Evolutionary conservation across 1,139 yeast genomes (phyloP).

Genomic region (Hanseniaspora uvarum): DNA sequence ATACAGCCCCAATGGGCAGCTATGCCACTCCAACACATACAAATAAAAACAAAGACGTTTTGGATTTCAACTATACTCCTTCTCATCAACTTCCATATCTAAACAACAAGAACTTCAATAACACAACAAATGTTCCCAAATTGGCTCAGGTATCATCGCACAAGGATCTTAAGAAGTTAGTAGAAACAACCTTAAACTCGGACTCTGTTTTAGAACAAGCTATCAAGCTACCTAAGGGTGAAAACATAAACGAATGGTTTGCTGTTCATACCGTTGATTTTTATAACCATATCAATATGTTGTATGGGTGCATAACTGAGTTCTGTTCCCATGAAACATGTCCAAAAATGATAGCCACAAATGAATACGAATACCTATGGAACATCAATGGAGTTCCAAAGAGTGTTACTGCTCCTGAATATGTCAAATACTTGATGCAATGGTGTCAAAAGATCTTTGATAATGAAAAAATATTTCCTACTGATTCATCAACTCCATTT

Average conservation of each 20-base stretch:
- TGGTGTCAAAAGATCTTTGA: conserved; percentile 91
- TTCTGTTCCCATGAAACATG: conserved; percentile 88
- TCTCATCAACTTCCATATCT: conserved; percentile 32
- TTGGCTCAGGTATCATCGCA: conserved; percentile 43
- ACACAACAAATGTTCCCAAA: conserved; percentile 19
- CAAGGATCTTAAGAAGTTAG: conserved; percentile 66
- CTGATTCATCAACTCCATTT: conserved; percentile 80
- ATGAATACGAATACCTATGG: conserved; percentile 94
- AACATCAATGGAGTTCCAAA: conserved; percentile 45
- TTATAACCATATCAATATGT: conserved; percentile 91
- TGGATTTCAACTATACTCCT: conserved; percentile 32
- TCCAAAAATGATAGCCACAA: conserved; percentile 95
- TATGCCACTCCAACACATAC: conserved; percentile 16
- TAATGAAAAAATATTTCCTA: conserved; percentile 81
- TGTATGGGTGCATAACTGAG: conserved; percentile 90
- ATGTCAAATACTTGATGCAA: conserved; percentile 81
- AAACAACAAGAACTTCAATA: conserved; percentile 12
- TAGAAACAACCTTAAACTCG: conserved; percentile 89
- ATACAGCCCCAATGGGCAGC: conserved; percentile 1
- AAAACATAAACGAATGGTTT: conserved; percentile 86
- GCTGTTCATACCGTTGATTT: conserved; percentile 89
- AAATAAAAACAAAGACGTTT: conserved; percentile 21
- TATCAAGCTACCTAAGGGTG: conserved; percentile 86
- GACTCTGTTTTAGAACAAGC: conserved; percentile 87
- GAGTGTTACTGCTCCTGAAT: conserved; percentile 82